phyloP scores from a whole-genome alignment of 2,329 filamentous ascomycete species.

The Ramularia endophylla region DNA sequence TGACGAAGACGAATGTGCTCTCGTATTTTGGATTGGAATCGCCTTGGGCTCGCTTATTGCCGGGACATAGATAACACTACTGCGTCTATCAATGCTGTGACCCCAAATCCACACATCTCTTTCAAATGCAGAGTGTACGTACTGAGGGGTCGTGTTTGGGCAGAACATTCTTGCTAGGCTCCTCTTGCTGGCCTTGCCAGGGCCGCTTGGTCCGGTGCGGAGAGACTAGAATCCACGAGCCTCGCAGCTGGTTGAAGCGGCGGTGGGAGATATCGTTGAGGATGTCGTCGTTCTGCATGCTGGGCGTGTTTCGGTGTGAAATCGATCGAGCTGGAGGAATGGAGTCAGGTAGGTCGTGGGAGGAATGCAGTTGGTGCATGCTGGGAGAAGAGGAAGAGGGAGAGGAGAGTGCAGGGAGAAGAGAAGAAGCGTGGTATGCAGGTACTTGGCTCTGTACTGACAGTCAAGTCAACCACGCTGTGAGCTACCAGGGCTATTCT shows the following conservation, averaged over 20 bases:
- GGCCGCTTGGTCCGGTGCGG: conserved; percentile 94
- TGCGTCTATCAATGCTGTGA: conserved; percentile 11
- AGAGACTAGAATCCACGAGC: conserved; percentile 89
- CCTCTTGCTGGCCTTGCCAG: conserved; percentile 68
- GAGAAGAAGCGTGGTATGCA: no score
- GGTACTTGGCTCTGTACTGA: no score
- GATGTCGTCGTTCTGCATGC: conserved; percentile 45
- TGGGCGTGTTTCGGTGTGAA: conserved; percentile 14
- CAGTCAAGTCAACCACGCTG: no score
- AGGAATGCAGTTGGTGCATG: conserved; percentile 23
- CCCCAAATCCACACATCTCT: conserved; percentile 1
- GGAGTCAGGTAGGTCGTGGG: conserved; percentile 18
- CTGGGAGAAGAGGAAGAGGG: conserved; percentile 6
- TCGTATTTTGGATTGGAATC: conserved; percentile 81
- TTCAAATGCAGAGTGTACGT: conserved; percentile 12
- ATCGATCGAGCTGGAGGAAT: conserved; percentile 12
- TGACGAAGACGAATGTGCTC: conserved; percentile 88
- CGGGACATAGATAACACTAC: conserved; percentile 89
- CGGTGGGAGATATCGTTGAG: conserved; percentile 96
- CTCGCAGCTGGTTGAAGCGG: conserved; percentile 85
- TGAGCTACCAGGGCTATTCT: no score
- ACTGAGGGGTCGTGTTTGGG: conserved; percentile 71
- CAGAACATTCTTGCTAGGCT: conserved; percentile 41
- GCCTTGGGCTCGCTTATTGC: conserved; percentile 82
- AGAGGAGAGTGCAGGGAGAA: no score